Evolutionary conservation across 768 basidiomycete species (phyloP).

Genomic region (Rhodocollybia butyracea): DNA sequence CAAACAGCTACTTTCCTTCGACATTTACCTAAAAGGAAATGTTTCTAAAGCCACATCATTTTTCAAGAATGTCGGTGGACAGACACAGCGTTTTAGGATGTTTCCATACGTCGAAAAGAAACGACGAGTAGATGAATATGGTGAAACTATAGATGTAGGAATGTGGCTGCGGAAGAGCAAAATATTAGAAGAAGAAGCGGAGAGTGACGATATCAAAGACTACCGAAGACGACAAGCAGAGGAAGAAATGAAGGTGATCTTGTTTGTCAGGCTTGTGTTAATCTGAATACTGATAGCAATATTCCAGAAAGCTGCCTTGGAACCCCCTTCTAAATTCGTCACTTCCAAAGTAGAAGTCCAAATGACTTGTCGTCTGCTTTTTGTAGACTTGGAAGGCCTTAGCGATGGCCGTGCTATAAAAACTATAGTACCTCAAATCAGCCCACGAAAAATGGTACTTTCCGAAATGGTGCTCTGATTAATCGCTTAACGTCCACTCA

Average conservation of each 20-base stretch:
- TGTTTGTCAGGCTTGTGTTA: neutral
- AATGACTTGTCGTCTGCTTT: slow-evolving; percentile 81
- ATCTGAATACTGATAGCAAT: slow-evolving; percentile 9
- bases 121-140: slow-evolving; percentile 90
- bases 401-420: slow-evolving; percentile 97
- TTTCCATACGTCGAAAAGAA: slow-evolving; percentile 96
- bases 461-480: neutral
- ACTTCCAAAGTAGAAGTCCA: slow-evolving; percentile 73
- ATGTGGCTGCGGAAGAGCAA: slow-evolving; percentile 94
- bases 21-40: slow-evolving; percentile 97
- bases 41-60: slow-evolving; percentile 83
- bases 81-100: slow-evolving; percentile 87
- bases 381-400: slow-evolving; percentile 94
- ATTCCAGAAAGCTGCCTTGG: slow-evolving; percentile 64
- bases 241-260: slow-evolving; percentile 73
- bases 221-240: slow-evolving; percentile 68
- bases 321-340: slow-evolving; percentile 91
- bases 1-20: slow-evolving; percentile 80
- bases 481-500: slow-evolving; percentile 24
- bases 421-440: slow-evolving; percentile 93
- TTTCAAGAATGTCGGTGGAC: slow-evolving; percentile 74
- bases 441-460: slow-evolving; percentile 90
- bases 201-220: slow-evolving; percentile 77
- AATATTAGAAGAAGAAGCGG: slow-evolving; percentile 86
- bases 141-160: slow-evolving; percentile 91